A percentile compares a stretch with the other conserved stretches of the same genome.
phyloP scores from a whole-genome alignment of 2,329 filamentous ascomycete genomes.

The Aspergillus pseudoviridinutans region DNA sequence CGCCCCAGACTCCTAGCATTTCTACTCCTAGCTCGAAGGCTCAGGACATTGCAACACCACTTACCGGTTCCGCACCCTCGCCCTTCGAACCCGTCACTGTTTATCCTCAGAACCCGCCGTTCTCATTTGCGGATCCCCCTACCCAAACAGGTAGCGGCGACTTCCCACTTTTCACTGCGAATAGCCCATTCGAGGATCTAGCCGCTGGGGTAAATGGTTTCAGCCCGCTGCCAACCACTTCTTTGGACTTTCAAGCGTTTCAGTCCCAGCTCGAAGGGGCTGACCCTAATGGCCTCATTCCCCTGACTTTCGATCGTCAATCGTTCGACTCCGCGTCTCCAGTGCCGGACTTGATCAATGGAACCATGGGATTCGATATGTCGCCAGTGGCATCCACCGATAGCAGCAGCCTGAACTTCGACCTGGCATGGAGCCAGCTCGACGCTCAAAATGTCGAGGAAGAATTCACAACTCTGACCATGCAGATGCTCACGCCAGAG shows the following conservation, averaged over 20 bases:
- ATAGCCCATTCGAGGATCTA: conserved; percentile 12
- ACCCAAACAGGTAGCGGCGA: conserved; percentile 17
- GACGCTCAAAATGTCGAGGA: conserved; percentile 16
- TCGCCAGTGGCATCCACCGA: conserved; percentile 21
- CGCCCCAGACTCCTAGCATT: conserved; percentile 57
- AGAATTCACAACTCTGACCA: conserved; percentile 23
- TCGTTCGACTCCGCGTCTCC: conserved; percentile 21
- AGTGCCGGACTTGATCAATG: conserved; percentile 18
- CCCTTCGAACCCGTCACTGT: conserved; percentile 16
- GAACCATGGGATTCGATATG: conserved; percentile 16
- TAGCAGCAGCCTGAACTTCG: conserved; percentile 16
- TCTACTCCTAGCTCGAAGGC: conserved; percentile 60
- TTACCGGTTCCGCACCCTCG: conserved; percentile 26
- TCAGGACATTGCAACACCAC: conserved; percentile 51
- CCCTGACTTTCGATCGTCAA: conserved; percentile 22
- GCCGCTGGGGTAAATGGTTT: conserved; percentile 18
- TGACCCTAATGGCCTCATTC: conserved; percentile 21
- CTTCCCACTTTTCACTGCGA: conserved; percentile 23
- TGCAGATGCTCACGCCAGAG: conserved; percentile 20
- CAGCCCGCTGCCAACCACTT: conserved; percentile 12
- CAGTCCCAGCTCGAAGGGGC: conserved; percentile 14
- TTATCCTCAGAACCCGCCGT: conserved; percentile 16
- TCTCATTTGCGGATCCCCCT: conserved; percentile 27
- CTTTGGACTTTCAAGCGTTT: conserved; percentile 25
- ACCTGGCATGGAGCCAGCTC: conserved; percentile 23